Evolutionary conservation across 352 stramenopile genomes (phyloP), one percentile per base, ranked within the genome.

Genomic region (Phytophthora cactorum): DNA sequence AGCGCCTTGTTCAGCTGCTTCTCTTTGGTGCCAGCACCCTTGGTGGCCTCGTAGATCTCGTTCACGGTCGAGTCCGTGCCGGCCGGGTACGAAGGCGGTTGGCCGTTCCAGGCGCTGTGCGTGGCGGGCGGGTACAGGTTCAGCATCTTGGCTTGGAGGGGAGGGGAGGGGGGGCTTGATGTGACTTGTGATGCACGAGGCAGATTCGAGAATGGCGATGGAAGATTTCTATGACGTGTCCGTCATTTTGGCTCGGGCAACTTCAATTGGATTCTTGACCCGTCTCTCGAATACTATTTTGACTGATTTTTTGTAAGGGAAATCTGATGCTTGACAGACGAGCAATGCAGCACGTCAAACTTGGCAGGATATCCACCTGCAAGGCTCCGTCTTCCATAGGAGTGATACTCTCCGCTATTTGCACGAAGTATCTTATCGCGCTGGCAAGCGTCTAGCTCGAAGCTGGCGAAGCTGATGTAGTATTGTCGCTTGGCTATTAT

Each of bases 41-140:
- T 81, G 64, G 78, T 90, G 58, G 86, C 86, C 49, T 83, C 66
- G 57, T 80, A 68, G 68, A 93, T 92, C 44, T 89, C 75, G 66
- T 93, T 74, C 56, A 69, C 75, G 22, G 71, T 61, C 63, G 71
- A 77, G 59, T 95, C 84, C 57, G 89, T 82, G 46, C 79, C 71
- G 8, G 74, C 60, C 17, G 74, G 73, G 72, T 81, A 89, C 31
- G 62, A 53, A 28, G 81, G 62, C 54, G 64, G 31, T 28, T 68
- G 39, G 73, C 84, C 84, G 53, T 84, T 82, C 78, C 83, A 90
- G 51, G 83, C 63, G 56, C 74, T 83, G 78, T 95, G 81, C 43
- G 82, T 79, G 36, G 79, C 77, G 51, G 81, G 81, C 36, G 86
- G 82, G 81, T 95, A 95, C 57, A 95, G 79, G 80, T 90, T 91